These are phyloP conservation scores for Cercospora berteroae DNA, from an alignment of 2,329 filamentous ascomycete genomes.

Conservation along the genomic window DNA sequence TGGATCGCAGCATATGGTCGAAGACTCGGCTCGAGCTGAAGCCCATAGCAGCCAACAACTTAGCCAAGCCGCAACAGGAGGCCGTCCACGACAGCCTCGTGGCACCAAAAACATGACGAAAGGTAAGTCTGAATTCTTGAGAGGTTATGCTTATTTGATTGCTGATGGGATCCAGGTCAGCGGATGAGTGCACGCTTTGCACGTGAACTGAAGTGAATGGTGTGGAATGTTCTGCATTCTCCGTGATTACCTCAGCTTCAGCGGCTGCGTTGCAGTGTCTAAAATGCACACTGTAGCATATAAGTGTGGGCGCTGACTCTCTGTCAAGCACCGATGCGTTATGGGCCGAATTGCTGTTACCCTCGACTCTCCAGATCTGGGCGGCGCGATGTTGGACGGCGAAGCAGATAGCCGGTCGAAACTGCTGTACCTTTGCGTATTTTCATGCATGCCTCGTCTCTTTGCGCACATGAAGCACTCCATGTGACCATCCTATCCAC, in stretches of 20 bases:
- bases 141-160: neutral
- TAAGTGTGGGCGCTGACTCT: neutral
- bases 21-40: neutral
- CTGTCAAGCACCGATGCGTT: neutral
- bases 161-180: constrained; percentile 20
- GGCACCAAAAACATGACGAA: constrained; percentile 23
- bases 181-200: constrained; percentile 29
- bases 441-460: neutral
- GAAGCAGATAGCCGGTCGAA: neutral
- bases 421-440: neutral
- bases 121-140: constrained; percentile 16
- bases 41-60: constrained; percentile 2
- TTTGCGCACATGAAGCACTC: neutral
- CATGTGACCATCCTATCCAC: neutral
- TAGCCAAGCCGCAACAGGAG: constrained; percentile 21
- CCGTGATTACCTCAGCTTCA: neutral
- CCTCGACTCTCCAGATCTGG: neutral
- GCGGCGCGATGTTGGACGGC: neutral
- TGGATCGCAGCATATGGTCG: constrained; percentile 7
- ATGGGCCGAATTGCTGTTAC: neutral
- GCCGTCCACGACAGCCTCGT: constrained; percentile 12
- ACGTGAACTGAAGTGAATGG: constrained; percentile 25
- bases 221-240: neutral
- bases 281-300: neutral
- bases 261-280: neutral